Base-by-base conservation (phyloP, 305 asterid genomes). In the Fraxinus floribunda region DNA sequence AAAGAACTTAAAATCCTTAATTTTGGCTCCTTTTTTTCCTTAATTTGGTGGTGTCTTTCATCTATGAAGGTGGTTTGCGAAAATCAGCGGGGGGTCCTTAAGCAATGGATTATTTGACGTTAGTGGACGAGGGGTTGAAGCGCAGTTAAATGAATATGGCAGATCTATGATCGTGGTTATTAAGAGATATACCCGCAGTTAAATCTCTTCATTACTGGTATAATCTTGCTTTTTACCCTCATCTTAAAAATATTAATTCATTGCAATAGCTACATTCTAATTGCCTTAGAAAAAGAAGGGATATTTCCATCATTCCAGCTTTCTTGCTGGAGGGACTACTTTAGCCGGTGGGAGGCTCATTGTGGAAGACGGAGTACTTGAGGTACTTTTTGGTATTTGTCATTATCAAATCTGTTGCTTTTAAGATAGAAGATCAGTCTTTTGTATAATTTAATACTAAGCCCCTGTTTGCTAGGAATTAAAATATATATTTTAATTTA, bases 1-100 rank as follows among this genome's bases (percentile, higher is more conserved):
- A 66, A 68, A 20, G 18, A 11, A 29, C 76, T n/a, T 32, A 18
- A 46, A 13, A 22, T 71, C 52, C 7, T 20, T 72, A 11, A 8
- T 46, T 41, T 52, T 46, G 18, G 16, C 82, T 49, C 64, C 64
- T 26, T 57, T 52, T 39, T 36, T 6, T 32, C 82, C 22, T 68
- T 64, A 38, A n/a, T 78, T 81, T 55, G 78, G 39, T 84, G 76
- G 80, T 72, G 38, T 83, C 49, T 60, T 81, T 77, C 46, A n/a
- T 35, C 36, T 78, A 49, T 87, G 86, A 81, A 96, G 99, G 97
- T 97, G 84, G 80, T 97, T 62, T 96, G 96, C 3, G 98, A 97
- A 85, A 97, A 97, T 86, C 99, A 97, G 84, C 1, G 26, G 26
- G 26, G 26, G 26, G 1, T 24, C 26, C 26, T 24, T 24, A 24